Evolutionary conservation across 1,284 basidiomycete genomes (phyloP).

Genomic region (Puccinia coronata): DNA sequence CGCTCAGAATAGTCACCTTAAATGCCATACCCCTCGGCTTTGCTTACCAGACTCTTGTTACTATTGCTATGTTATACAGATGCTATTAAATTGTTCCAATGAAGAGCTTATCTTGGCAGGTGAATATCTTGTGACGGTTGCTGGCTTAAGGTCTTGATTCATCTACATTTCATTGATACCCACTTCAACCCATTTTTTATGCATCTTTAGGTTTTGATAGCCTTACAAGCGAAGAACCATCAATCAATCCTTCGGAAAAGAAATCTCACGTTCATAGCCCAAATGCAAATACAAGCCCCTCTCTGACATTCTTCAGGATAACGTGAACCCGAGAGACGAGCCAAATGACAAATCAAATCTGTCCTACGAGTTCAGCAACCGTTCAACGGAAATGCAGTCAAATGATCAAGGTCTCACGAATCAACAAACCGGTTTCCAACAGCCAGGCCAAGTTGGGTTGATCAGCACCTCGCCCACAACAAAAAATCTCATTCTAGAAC

Average conservation of each 20-base stretch:
- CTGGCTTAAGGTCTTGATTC: neutral
- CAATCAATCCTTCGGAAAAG: constrained; percentile 13
- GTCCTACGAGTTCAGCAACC: neutral
- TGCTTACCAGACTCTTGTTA: constrained; percentile 37
- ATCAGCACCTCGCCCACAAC: neutral
- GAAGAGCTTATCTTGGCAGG: constrained; percentile 47
- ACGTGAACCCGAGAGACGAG: neutral
- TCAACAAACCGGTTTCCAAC: neutral
- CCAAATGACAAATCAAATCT: constrained; percentile 3
- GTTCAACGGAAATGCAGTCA: neutral
- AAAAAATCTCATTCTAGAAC: constrained; percentile 19
- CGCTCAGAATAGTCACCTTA: neutral
- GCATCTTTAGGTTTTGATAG: constrained; percentile 29
- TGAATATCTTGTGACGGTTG: neutral
- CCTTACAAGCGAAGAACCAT: constrained; percentile 19
- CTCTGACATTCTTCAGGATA: neutral
- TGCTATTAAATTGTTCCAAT: constrained; percentile 40
- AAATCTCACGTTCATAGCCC: neutral
- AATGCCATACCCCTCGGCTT: constrained; percentile 64
- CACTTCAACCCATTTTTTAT: neutral
- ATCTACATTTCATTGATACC: neutral
- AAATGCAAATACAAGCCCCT: neutral
- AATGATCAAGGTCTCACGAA: constrained; percentile 5
- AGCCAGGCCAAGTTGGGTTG: neutral
- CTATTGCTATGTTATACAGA: neutral